Base-by-base conservation (phyloP, 2,329 filamentous ascomycete species). In the Pseudogymnoascus sp. region DNA sequence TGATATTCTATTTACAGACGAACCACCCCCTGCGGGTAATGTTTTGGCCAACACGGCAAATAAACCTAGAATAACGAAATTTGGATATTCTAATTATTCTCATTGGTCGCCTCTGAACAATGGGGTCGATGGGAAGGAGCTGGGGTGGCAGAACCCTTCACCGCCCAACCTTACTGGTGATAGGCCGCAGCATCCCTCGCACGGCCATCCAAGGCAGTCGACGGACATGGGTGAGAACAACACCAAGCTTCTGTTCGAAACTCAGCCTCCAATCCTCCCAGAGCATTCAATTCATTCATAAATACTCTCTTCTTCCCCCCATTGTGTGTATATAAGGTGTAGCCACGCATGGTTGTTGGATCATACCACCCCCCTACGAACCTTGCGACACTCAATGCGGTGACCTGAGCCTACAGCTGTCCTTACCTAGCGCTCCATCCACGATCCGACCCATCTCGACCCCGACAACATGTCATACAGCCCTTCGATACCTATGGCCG, bases 401-500 rank as follows among this genome's bases (percentile, higher is more conserved):
- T 57, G 26, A 57, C 26, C 51, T 57, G 51, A 57, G 51, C 51
- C 26, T 57, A 57, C 51, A 57, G 14, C n/a, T 57, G 51, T 57
- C 51, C 51, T 57, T 34, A 12, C 51, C 51, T 18, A 34, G 26
- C 16, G 51, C 51, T 21, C 8, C 5, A 34, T n/a, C 29, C n/a
- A 57, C 51, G n/a, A 57, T 34, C 51, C 51, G 29, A 57, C 10
- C 18, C 10, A 57, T 14, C 51, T 57, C 51, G 51, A 57, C 29
- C 10, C 26, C 51, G 29, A 57, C 26, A 57, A 34, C 51, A 57
- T 57, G 51, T 31, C 51, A 57, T 57, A 57, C 3, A 57, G 11
- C 21, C 59, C 59, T 61, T 61, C 59, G 12, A 61, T 61, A 26
- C 59, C 37, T 11, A 61, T 61, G 59, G 34, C 59, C n/a, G 71